These are phyloP conservation scores for Leccinum fibrillosum DNA, from an alignment of 768 basidiomycete genomes.

Conservation along the genomic window DNA sequence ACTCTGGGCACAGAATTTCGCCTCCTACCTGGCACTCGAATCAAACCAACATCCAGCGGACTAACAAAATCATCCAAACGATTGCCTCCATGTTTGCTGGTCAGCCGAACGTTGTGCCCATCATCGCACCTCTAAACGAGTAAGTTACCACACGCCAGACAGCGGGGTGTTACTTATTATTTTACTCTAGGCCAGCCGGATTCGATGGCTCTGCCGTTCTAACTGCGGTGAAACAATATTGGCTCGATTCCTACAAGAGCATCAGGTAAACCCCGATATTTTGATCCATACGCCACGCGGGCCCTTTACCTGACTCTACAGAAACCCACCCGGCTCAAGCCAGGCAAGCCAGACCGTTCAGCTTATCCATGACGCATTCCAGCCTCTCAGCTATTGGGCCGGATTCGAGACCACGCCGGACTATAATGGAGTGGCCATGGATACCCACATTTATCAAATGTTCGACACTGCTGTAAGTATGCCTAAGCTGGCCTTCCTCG, in stretches of 20 bases:
- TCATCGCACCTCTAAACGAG: conserved; percentile 82
- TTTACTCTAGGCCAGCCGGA: conserved; percentile 63
- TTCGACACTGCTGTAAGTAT: conserved; percentile 55
- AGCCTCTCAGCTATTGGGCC: conserved; percentile 65
- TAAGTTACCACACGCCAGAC: conserved; percentile 29
- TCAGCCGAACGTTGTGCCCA: conserved; percentile 52
- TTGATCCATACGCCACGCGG: neutral
- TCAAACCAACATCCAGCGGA: conserved; percentile 63
- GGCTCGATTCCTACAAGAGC: conserved; percentile 70
- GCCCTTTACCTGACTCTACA: conserved; percentile 14
- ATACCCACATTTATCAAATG: conserved; percentile 79
- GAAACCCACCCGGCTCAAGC: conserved; percentile 42
- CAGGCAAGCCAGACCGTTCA: conserved; percentile 55
- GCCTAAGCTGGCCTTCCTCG: neutral
- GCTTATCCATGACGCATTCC: conserved; percentile 79
- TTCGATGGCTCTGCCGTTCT: conserved; percentile 53
- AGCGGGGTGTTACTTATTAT: neutral
- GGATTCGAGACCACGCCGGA: conserved; percentile 54
- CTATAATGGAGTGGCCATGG: conserved; percentile 68
- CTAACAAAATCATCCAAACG: conserved; percentile 59
- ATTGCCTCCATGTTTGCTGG: conserved; percentile 59
- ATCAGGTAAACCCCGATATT: conserved; percentile 47
- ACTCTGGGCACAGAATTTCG: conserved; percentile 64
- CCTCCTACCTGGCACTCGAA: conserved; percentile 70
- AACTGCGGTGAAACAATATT: conserved; percentile 54